Evolutionary conservation across 805 yeast genomes (phyloP), one percentile per base, ranked within the genome.

Genomic region (Lipomyces yamanashiensis): DNA sequence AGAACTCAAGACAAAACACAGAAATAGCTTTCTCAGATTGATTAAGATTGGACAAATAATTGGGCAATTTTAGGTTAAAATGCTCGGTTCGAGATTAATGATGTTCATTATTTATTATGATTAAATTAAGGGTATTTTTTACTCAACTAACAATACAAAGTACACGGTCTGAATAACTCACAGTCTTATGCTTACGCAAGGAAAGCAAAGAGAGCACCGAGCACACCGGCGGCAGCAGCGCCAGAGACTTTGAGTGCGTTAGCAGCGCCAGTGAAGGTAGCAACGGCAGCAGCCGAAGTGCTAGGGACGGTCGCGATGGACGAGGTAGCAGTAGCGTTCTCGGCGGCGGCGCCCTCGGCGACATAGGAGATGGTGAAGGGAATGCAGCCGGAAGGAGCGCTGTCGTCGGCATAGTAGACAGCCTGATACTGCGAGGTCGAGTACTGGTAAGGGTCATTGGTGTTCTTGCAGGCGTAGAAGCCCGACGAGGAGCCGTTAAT

Each of bases 401-500:
- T 63, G 19, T 57, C 52, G 15, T 28, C 47, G 69, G 62, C 17
- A 53, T 55, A 64, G 68, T 58, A 76, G 68, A 71, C 73, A 59
- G 76, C 74, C 58, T 73, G 73, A 64, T 71, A 78, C 21, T 63
- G 15, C 10, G 50, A 13, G 19, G 67, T 44, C 43, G 82, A 78
- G 72, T 74, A 77, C n/a, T 64, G 47, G 74, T 81, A 81, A 33
- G 83, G 82, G 69, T 82, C 85, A 52, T 68, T 69, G 62, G 78
- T 74, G 74, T 80, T 77, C 77, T 75, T 78, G 68, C 79, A 78
- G 57, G 80, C 84, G 69, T 73, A 78, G 74, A 81, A 79, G 33
- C 73, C 73, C 34, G 66, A 67, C 33, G 75, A 23, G 21, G 77
- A 61, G 49, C 79, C 79, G 49, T 75, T 71, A 59, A 74, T 73